Conservation (phyloP, 768 basidiomycete species). For the Leucocoprinus leucothites region DNA sequence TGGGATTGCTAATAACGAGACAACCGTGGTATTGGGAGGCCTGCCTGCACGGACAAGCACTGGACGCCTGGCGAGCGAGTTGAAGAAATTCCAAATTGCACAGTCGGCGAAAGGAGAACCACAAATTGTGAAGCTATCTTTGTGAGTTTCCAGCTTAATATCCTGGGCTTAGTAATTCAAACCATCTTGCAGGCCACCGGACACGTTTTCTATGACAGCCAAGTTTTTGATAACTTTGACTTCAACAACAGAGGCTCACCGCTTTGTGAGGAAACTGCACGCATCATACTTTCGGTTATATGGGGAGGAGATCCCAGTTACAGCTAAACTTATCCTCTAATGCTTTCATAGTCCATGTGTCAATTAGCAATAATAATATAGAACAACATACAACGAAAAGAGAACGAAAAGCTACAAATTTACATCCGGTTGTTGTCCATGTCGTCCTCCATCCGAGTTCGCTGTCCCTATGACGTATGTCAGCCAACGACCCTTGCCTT, state of each 20-base stretch:
- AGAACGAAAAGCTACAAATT: constrained; percentile 14
- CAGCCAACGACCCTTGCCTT: not conserved
- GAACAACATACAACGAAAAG: constrained; percentile 21
- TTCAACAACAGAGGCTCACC: constrained; percentile 65
- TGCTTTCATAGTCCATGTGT: not conserved
- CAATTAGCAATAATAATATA: constrained; percentile 20
- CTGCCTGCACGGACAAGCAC: constrained; percentile 47
- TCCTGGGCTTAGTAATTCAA: not conserved
- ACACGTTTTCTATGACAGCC: constrained; percentile 42
- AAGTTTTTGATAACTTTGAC: constrained; percentile 54
- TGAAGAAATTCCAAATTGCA: constrained; percentile 45
- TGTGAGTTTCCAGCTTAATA: constrained; percentile 35
- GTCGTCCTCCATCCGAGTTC: constrained; percentile 63
- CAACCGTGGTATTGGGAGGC: constrained; percentile 58
- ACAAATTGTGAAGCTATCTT: constrained; percentile 47
- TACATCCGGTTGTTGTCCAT: constrained; percentile 71
- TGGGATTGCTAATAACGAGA: constrained; percentile 45
- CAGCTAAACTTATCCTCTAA: constrained; percentile 39
- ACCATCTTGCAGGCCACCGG: constrained; percentile 25
- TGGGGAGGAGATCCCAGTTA: constrained; percentile 19
- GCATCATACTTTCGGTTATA: constrained; percentile 41
- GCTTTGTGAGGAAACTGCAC: constrained; percentile 61
- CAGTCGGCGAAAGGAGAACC: constrained; percentile 27
- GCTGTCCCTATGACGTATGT: constrained; percentile 42
- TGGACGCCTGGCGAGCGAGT: constrained; percentile 32